These are phyloP conservation scores for Daedalea quercina DNA, from an alignment of 768 basidiomycete species.

Conservation along the genomic window DNA sequence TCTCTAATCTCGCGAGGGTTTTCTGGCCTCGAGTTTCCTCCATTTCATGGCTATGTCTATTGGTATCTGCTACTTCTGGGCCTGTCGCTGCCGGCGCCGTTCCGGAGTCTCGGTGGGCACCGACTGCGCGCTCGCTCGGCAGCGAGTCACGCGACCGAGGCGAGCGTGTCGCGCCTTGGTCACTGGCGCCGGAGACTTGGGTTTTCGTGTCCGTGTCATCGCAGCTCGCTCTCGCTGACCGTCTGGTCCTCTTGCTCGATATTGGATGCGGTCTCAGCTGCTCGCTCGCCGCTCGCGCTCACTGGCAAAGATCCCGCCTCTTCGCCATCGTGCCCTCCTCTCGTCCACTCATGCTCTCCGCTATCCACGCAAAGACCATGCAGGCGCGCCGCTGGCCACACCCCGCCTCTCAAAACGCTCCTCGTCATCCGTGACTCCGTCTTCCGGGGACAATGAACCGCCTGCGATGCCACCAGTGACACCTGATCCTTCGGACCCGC, in stretches of 20 bases:
- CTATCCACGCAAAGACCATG: slow-evolving; percentile 25
- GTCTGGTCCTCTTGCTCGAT: not conserved
- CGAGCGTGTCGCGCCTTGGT: too few relatives aligned
- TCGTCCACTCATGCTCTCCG: slow-evolving; percentile 23
- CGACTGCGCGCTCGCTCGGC: too few relatives aligned
- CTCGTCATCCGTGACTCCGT: slow-evolving; percentile 28
- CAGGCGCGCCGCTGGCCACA: slow-evolving; percentile 10
- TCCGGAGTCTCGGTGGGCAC: too few relatives aligned
- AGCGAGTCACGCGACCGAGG: too few relatives aligned
- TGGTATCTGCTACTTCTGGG: too few relatives aligned
- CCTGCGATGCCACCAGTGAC: slow-evolving; percentile 8
- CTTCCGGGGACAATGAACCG: slow-evolving; percentile 9
- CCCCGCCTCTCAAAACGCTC: slow-evolving; percentile 21
- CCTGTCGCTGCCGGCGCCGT: too few relatives aligned
- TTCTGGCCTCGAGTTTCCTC: too few relatives aligned
- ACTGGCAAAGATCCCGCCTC: slow-evolving; percentile 21
- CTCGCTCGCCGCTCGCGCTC: slow-evolving; percentile 29
- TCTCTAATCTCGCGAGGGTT: too few relatives aligned
- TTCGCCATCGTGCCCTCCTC: slow-evolving; percentile 21
- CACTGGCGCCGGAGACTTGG: not conserved
- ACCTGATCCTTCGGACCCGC: slow-evolving; percentile 15
- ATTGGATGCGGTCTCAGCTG: slow-evolving; percentile 31
- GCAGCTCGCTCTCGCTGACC: not conserved
- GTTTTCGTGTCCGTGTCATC: not conserved
- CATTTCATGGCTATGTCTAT: too few relatives aligned